Evolutionary conservation across 192 early-diverging fungal species (phyloP).

Genomic region (Umbelopsis isabellina): DNA sequence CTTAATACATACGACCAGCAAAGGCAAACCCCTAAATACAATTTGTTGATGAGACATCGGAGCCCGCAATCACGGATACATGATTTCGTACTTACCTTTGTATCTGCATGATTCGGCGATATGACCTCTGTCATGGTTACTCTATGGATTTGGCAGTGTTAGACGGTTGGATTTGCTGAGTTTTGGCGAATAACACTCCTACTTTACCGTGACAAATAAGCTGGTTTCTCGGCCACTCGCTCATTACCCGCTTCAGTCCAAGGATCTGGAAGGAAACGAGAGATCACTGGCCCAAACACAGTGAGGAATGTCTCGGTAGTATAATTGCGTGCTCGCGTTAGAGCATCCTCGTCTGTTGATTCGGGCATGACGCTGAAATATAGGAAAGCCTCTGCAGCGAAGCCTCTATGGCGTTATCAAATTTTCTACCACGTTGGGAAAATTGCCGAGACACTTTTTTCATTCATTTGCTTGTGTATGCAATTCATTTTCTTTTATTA

Average conservation of each 20-base stretch:
- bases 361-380: neutral
- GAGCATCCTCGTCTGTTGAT: neutral
- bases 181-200: neutral
- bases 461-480: no score
- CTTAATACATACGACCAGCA: slow-evolving; percentile 28
- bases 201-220: slow-evolving; percentile 20
- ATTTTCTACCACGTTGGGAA: neutral
- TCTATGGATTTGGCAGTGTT: slow-evolving; percentile 20
- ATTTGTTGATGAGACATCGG: neutral
- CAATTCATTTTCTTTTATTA: neutral
- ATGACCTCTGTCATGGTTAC: slow-evolving; percentile 65
- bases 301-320: neutral
- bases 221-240: slow-evolving; percentile 29
- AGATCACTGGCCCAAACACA: slow-evolving; percentile 23
- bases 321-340: neutral
- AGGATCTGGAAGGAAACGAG: slow-evolving; percentile 34
- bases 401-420: neutral
- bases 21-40: slow-evolving; percentile 30
- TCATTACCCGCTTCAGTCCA: slow-evolving; percentile 34
- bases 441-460: no score
- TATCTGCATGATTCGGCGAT: slow-evolving; percentile 51
- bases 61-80: neutral
- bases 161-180: neutral
- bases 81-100: slow-evolving; percentile 28
- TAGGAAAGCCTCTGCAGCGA: neutral